A percentile compares a stretch with the other conserved stretches of the same genome.
phyloP scores from a whole-genome alignment of 129 eudicot species.

The Flaveria brownii region DNA sequence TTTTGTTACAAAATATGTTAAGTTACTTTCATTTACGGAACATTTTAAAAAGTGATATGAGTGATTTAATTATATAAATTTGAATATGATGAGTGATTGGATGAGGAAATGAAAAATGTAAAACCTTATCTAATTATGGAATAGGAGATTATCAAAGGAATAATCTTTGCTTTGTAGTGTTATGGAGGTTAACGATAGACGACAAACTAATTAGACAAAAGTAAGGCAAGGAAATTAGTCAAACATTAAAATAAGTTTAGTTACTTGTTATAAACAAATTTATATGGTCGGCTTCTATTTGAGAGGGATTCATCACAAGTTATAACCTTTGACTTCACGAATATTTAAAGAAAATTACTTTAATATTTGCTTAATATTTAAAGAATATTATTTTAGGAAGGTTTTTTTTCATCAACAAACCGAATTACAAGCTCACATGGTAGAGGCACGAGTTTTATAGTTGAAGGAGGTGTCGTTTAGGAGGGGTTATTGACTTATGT shows the following conservation, averaged over 20 bases:
- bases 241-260: slow-evolving; percentile 30
- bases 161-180: not conserved
- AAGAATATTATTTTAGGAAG: too few relatives aligned
- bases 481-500: too few relatives aligned
- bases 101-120: not conserved
- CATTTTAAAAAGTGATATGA: not conserved
- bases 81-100: not conserved
- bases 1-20: too few relatives aligned
- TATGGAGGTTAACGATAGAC: slow-evolving; percentile 15
- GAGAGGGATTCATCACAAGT: not conserved
- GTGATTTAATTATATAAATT: not conserved
- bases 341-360: slow-evolving; percentile 7
- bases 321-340: slow-evolving; percentile 11
- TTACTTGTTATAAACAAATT: slow-evolving; percentile 17
- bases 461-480: too few relatives aligned
- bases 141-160: not conserved
- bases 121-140: not conserved
- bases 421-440: too few relatives aligned
- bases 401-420: too few relatives aligned
- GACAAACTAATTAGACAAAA: slow-evolving; percentile 47
- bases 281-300: slow-evolving; percentile 16
- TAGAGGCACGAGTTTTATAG: too few relatives aligned
- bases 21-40: not conserved
- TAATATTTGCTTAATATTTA: not conserved
- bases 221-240: slow-evolving; percentile 26